Conservation (phyloP, 108 stramenopile species). For the Fragilaria crotonensis region DNA sequence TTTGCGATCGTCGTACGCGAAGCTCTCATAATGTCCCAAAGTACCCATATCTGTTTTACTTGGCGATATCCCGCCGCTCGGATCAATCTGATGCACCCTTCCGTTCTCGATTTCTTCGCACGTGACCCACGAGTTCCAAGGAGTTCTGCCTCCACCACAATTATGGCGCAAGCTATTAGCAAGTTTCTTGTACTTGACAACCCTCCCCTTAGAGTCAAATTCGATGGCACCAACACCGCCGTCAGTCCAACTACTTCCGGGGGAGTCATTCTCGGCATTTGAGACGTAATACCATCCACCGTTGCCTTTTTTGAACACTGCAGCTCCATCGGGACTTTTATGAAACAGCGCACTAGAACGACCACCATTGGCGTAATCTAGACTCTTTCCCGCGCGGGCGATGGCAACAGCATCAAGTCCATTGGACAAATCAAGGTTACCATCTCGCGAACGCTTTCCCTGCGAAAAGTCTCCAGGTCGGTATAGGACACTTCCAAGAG, state of each 20-base stretch:
- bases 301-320: slow-evolving; percentile 1
- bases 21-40: slow-evolving; percentile 28
- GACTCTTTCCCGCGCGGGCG: not conserved
- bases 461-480: not conserved
- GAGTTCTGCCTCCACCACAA: slow-evolving; percentile 49
- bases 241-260: slow-evolving; percentile 16
- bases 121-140: slow-evolving; percentile 40
- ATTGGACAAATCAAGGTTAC: not conserved
- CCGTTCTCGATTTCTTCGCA: slow-evolving; percentile 33
- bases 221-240: slow-evolving; percentile 36
- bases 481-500: no score
- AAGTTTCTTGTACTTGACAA: slow-evolving; percentile 25
- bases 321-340: slow-evolving; percentile 21
- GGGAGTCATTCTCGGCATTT: slow-evolving; percentile 22
- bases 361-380: not conserved
- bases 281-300: slow-evolving; percentile 36
- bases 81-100: slow-evolving; percentile 26
- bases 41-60: slow-evolving; percentile 10
- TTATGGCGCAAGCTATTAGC: slow-evolving; percentile 27
- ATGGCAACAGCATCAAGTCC: not conserved
- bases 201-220: slow-evolving; percentile 25
- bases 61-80: slow-evolving; percentile 6
- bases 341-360: slow-evolving; percentile 7
- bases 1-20: slow-evolving; percentile 22
- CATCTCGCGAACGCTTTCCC: not conserved